phyloP scores from a whole-genome alignment of 768 basidiomycete genomes.

The Vararia minispora region DNA sequence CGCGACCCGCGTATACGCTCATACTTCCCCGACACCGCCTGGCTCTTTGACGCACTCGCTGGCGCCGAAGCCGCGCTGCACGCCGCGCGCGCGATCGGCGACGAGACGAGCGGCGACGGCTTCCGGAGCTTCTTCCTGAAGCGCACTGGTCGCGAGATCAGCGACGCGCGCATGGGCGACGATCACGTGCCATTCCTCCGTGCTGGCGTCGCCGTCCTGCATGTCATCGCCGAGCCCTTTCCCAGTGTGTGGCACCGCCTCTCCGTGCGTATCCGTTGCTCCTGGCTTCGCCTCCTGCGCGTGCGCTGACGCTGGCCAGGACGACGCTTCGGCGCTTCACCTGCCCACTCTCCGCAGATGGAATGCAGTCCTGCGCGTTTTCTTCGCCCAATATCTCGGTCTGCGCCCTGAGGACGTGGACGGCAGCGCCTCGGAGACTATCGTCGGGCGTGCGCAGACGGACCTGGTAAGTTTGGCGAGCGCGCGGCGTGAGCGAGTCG shows the following conservation, averaged over 20 bases:
- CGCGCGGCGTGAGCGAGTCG: too few species aligned
- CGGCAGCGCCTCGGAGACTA: too few species aligned
- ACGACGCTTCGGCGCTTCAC: conserved; percentile 81
- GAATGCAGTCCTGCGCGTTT: conserved; percentile 81
- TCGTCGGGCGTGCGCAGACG: too few species aligned
- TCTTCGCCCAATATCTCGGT: conserved; percentile 83
- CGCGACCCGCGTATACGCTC: conserved; percentile 63
- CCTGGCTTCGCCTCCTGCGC: conserved; percentile 3
- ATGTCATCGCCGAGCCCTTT: conserved; percentile 85
- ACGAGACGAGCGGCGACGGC: conserved; percentile 24
- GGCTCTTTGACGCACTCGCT: conserved; percentile 77
- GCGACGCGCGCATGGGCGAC: conserved; percentile 65
- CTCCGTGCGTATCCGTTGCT: conserved; percentile 34
- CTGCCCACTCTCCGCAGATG: conserved; percentile 79
- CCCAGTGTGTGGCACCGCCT: conserved; percentile 85
- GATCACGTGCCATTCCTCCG: conserved; percentile 89
- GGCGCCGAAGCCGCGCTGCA: conserved; percentile 63
- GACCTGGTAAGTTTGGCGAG: too few species aligned
- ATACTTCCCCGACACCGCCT: conserved; percentile 81
- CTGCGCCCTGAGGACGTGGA: conserved; percentile 42
- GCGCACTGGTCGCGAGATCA: conserved; percentile 28
- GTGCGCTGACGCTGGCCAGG: conserved; percentile 33
- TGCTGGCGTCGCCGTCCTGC: conserved; percentile 77
- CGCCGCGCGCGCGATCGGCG: conserved; percentile 45
- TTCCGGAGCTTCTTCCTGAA: conserved; percentile 54